Percentiles rank a stretch among this genome's conserved stretches.
Conservation (phyloP, 176 grass and related monocot species). For the Eragrostis nindensis region DNA sequence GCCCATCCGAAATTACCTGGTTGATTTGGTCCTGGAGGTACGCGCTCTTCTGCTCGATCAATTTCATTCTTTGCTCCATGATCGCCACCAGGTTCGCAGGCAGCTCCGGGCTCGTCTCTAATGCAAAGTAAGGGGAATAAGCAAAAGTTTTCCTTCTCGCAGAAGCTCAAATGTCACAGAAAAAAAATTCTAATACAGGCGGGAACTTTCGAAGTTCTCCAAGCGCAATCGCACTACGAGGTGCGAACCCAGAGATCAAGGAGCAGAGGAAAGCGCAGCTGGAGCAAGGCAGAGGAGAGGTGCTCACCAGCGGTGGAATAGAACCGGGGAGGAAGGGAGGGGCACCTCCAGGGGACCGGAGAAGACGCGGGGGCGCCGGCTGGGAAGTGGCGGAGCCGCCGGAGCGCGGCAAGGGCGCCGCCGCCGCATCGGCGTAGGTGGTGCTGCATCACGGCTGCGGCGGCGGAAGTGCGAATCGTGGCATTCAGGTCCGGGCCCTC, state of each 20-base stretch:
- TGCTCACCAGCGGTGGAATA: slow-evolving; percentile 49
- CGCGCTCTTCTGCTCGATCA: slow-evolving; percentile 68
- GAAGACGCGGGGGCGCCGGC: not conserved
- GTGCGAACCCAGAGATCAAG: not conserved
- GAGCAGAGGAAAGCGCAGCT: not conserved
- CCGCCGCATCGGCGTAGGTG: slow-evolving; percentile 46
- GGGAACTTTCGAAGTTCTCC: not conserved
- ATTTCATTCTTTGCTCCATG: slow-evolving; percentile 81
- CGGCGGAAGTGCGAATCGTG: slow-evolving; percentile 23
- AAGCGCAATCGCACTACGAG: not conserved
- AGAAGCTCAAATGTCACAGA: not conserved
- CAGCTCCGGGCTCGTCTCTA: slow-evolving; percentile 58
- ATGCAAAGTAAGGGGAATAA: not conserved
- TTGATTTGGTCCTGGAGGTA: slow-evolving; percentile 77
- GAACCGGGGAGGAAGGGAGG: not conserved
- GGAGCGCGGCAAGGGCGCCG: slow-evolving; percentile 33
- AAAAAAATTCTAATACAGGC: not conserved
- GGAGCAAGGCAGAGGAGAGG: slow-evolving; percentile 1
- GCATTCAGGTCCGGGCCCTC: not conserved
- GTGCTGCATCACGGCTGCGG: slow-evolving; percentile 44
- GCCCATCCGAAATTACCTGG: slow-evolving; percentile 61
- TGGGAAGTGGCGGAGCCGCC: not conserved
- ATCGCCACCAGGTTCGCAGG: slow-evolving; percentile 68
- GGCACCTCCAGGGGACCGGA: not conserved
- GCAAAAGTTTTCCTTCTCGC: slow-evolving; percentile 12